A percentile compares a stretch with the other conserved stretches of the same genome.
phyloP scores from a whole-genome alignment of 2,329 filamentous ascomycete genomes.

The Monilinia fructigena region DNA sequence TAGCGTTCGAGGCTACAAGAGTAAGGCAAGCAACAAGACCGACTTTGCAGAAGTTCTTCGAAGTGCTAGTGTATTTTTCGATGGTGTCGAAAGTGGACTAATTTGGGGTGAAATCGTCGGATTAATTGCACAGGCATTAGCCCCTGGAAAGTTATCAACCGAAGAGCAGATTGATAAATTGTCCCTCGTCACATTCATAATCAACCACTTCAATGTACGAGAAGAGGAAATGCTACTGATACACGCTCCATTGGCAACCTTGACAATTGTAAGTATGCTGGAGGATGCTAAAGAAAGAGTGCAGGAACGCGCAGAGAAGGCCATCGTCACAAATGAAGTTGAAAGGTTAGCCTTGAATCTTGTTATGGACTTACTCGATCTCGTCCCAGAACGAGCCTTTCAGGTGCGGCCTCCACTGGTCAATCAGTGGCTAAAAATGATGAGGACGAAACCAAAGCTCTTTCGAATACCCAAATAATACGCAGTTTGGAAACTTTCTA shows the following conservation, averaged over 20 bases:
- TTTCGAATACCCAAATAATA: conserved; percentile 53
- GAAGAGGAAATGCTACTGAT: conserved; percentile 94
- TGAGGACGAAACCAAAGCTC: conserved; percentile 37
- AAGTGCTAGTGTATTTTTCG: conserved; percentile 94
- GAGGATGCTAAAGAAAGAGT: conserved; percentile 50
- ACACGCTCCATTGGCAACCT: conserved; percentile 74
- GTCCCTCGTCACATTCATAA: conserved; percentile 74
- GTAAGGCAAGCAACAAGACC: conserved; percentile 59
- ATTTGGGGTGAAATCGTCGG: conserved; percentile 83
- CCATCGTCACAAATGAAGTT: conserved; percentile 34
- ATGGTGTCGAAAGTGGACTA: conserved; percentile 89
- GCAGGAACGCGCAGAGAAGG: conserved; percentile 31
- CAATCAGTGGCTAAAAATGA: conserved; percentile 34
- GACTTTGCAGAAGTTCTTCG: conserved; percentile 84
- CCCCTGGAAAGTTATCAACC: conserved; percentile 45
- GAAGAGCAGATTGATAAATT: conserved; percentile 59
- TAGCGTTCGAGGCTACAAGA: conserved; percentile 74
- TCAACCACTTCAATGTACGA: conserved; percentile 84
- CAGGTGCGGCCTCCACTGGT: conserved; percentile 39
- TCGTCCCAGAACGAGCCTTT: conserved; percentile 65
- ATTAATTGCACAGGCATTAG: conserved; percentile 62
- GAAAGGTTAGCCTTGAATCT: conserved; percentile 46
- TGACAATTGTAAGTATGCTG: conserved; percentile 61
- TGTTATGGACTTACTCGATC: conserved; percentile 56
- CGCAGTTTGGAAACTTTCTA: conserved; percentile 66